Conservation (phyloP, 2,329 filamentous ascomycete genomes). For the Talaromyces piceae region DNA sequence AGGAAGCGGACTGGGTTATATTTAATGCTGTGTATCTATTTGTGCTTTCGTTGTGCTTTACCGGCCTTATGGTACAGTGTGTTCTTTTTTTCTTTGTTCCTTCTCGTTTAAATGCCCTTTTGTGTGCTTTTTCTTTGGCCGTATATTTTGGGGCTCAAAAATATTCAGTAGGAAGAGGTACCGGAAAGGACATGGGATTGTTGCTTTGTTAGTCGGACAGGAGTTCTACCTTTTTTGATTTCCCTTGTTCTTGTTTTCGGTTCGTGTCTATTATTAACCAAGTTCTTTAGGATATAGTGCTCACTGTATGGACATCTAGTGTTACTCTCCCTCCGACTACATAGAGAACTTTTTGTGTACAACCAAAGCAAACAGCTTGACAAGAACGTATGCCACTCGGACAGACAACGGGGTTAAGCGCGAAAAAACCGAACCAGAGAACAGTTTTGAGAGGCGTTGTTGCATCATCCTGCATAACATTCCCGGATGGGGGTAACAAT, state of each 20-base stretch:
- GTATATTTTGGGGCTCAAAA: neutral
- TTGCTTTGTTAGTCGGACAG: neutral
- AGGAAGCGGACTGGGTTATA: conserved; percentile 5
- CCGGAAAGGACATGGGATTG: neutral
- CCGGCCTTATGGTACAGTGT: conserved; percentile 2
- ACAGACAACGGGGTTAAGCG: neutral
- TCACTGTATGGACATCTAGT: neutral
- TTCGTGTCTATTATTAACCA: neutral
- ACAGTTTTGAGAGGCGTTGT: neutral
- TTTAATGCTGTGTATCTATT: neutral
- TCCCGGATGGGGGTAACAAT: too few relatives aligned
- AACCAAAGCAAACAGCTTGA: neutral
- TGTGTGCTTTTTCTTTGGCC: neutral
- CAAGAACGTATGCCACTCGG: neutral
- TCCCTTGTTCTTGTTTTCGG: neutral
- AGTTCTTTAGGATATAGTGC: neutral
- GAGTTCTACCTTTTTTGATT: neutral
- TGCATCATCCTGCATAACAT: neutral
- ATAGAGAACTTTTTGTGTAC: neutral
- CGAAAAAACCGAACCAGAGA: neutral
- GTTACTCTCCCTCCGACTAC: neutral
- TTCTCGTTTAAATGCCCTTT: neutral
- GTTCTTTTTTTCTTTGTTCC: neutral
- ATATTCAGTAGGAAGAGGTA: neutral
- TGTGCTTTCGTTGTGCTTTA: neutral